These are phyloP conservation scores for Fennellomyces sp. DNA, from an alignment of 371 early-diverging fungal species.

Conservation along the genomic window DNA sequence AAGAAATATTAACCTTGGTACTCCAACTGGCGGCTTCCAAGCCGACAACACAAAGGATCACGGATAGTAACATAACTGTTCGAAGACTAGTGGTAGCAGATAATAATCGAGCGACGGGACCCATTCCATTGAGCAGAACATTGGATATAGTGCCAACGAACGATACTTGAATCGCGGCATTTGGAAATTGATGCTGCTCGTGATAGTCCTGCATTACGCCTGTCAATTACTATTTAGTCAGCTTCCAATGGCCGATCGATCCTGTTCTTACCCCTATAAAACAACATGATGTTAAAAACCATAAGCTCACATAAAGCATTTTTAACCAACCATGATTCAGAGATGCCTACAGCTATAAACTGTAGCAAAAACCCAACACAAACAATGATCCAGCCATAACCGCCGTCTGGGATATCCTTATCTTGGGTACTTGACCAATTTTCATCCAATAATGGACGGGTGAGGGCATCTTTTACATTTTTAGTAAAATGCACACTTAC, in stretches of 20 bases:
- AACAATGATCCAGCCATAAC: conserved; percentile 15
- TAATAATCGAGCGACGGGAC: conserved; percentile 15
- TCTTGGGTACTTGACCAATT: not conserved
- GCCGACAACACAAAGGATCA: conserved; percentile 15
- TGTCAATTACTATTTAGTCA: no score
- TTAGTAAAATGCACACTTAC: no score
- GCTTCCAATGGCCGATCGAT: no score
- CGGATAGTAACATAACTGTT: conserved; percentile 3
- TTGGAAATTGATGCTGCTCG: conserved; percentile 19
- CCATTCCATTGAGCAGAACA: conserved; percentile 14
- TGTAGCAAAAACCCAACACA: conserved; percentile 6
- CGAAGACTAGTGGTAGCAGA: conserved; percentile 2
- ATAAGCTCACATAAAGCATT: no score
- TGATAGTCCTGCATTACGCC: conserved; percentile 28
- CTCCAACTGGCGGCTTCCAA: conserved; percentile 27
- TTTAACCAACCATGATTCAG: conserved; percentile 8
- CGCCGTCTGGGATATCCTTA: conserved; percentile 3
- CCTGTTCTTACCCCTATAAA: not conserved
- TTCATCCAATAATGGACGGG: not conserved
- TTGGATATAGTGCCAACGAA: conserved; percentile 25
- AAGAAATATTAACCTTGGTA: conserved; percentile 23
- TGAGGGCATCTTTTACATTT: no score
- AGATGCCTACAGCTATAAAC: conserved; percentile 5
- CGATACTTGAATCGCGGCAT: conserved; percentile 14
- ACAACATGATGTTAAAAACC: not conserved